Evolutionary conservation across 2,329 filamentous ascomycete species (phyloP).

Genomic region (Hymenoscyphus fraxineus): DNA sequence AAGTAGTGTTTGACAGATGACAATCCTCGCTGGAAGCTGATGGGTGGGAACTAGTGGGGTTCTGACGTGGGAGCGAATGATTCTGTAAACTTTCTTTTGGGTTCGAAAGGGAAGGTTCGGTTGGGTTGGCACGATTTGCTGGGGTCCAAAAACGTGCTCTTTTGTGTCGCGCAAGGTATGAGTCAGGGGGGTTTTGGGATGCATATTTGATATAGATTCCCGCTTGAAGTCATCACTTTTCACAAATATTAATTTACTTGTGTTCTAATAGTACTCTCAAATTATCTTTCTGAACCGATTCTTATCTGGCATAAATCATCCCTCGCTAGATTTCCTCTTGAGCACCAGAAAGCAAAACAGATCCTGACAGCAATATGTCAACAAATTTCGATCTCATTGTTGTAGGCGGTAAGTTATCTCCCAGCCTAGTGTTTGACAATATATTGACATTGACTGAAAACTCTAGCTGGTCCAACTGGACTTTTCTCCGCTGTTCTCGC

Average conservation of each 20-base stretch:
- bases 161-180: background rate
- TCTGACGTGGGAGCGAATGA: background rate
- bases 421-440: background rate
- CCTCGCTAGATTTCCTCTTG: background rate
- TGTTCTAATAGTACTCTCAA: background rate
- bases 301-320: too few relatives aligned
- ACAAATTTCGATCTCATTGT: conserved; percentile 1
- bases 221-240: background rate
- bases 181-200: background rate
- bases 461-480: conserved; percentile 43
- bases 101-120: background rate
- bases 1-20: too few relatives aligned
- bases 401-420: conserved; percentile 3
- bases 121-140: background rate
- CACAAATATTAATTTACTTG: background rate
- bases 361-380: background rate
- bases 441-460: background rate
- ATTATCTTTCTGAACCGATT: too few relatives aligned
- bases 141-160: background rate
- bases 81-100: background rate
- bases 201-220: background rate
- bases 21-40: too few relatives aligned
- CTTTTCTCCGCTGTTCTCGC: conserved; percentile 44
- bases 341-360: background rate
- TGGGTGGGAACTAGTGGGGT: background rate